A percentile compares a stretch with the other conserved stretches of the same genome.
Evolutionary conservation across 768 basidiomycete species (phyloP).

Genomic region (Lactifluus volemus): DNA sequence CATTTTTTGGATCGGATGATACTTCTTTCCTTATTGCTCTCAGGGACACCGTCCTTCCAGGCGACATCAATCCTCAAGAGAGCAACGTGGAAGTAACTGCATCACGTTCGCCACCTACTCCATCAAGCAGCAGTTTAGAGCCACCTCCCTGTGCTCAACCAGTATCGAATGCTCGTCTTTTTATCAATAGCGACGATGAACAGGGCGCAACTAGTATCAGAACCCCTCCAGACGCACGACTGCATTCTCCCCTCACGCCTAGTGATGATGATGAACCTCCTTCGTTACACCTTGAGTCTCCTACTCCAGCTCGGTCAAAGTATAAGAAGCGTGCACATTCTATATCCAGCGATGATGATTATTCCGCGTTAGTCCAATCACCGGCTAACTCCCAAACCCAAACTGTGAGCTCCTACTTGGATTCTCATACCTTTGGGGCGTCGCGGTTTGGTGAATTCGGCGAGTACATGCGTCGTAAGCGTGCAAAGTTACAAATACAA

Average conservation of each 20-base stretch:
- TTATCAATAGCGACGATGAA: slow-evolving; percentile 30
- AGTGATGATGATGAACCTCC: slow-evolving; percentile 3
- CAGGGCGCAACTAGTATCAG: background rate
- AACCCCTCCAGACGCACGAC: background rate
- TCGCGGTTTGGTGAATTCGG: slow-evolving; percentile 76
- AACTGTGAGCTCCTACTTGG: slow-evolving; percentile 12
- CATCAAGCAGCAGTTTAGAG: slow-evolving; percentile 23
- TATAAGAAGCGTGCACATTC: slow-evolving; percentile 14
- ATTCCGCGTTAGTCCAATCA: background rate
- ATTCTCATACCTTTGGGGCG: slow-evolving; percentile 53
- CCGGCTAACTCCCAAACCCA: background rate
- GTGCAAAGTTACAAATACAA: slow-evolving; percentile 84
- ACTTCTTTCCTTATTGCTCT: slow-evolving; percentile 45
- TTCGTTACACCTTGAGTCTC: background rate
- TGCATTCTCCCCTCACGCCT: background rate
- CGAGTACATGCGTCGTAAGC: slow-evolving; percentile 86
- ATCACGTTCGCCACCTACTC: slow-evolving; percentile 8
- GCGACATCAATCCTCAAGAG: slow-evolving; percentile 28
- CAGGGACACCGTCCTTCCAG: slow-evolving; percentile 37
- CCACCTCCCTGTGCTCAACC: slow-evolving; percentile 36
- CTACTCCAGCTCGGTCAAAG: slow-evolving; percentile 6
- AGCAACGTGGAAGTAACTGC: background rate
- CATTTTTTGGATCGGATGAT: slow-evolving; percentile 49
- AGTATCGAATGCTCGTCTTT: slow-evolving; percentile 33
- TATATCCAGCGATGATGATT: slow-evolving; percentile 5